Percentiles rank a stretch among this genome's conserved stretches.
These are phyloP conservation scores for cucumber (Cucumis sativus) DNA, from an alignment of 306 rosid genomes.

Conservation along the genomic window Cucumber_9930_V3 NC_026658.2:5210001-5210500, in stretches of 20 bases:
- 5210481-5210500: conserved; percentile 36
- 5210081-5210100: too few species aligned
- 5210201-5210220: not conserved
- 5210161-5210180: not conserved
- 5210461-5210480: conserved; percentile 91
- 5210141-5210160: not conserved
- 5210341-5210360: not conserved
- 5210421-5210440: conserved; percentile 57
- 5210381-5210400: not conserved
- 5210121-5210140: not conserved
- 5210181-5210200: not conserved
- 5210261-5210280: not conserved
- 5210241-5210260: not conserved
- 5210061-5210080: too few species aligned
- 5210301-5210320: not conserved
- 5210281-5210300: not conserved
- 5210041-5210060: too few species aligned
- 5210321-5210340: not conserved
- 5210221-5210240: not conserved
- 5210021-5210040: too few species aligned
- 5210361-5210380: not conserved
- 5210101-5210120: too few species aligned
- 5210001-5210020: too few species aligned
- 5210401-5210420: conserved; percentile 54
- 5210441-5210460: conserved; percentile 84